Percentiles rank a stretch among this genome's conserved stretches.
phyloP scores from a whole-genome alignment of 2,329 filamentous ascomycete genomes.

The Esteya vermicola region DNA sequence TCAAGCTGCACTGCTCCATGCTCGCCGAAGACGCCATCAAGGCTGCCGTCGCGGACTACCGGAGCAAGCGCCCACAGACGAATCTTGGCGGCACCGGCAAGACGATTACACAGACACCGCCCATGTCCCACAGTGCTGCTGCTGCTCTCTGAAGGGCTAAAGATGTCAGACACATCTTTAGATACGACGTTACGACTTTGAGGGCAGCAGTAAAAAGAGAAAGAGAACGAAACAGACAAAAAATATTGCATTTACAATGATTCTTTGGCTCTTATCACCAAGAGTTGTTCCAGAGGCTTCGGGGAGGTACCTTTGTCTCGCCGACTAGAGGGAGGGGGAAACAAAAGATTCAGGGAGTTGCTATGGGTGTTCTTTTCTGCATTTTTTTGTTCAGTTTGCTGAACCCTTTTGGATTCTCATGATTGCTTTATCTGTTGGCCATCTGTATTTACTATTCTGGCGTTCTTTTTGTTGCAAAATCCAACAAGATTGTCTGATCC shows the following conservation, averaged over 20 bases:
- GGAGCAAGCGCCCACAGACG: conserved; percentile 79
- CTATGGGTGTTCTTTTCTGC: no score
- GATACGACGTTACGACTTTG: background rate
- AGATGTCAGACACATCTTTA: background rate
- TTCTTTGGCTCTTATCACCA: no score
- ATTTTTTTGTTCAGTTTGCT: no score
- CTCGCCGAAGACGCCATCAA: conserved; percentile 88
- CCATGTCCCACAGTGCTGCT: conserved; percentile 3
- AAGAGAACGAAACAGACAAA: background rate
- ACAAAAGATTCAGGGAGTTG: no score
- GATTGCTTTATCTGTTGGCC: background rate
- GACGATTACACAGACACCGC: conserved; percentile 7
- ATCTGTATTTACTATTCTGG: background rate
- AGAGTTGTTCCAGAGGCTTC: no score
- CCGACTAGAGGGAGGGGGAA: background rate
- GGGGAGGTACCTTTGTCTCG: background rate
- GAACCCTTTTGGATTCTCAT: background rate
- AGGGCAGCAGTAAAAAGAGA: background rate
- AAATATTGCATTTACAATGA: no score
- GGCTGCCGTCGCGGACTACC: conserved; percentile 80
- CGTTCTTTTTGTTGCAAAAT: background rate
- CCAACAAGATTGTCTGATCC: background rate
- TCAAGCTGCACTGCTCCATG: conserved; percentile 88
- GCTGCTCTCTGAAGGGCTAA: conserved; percentile 2
- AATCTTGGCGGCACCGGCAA: conserved; percentile 58